Base-by-base conservation (phyloP, 2,329 filamentous ascomycete genomes). In the Talaromyces pinophilus region DNA sequence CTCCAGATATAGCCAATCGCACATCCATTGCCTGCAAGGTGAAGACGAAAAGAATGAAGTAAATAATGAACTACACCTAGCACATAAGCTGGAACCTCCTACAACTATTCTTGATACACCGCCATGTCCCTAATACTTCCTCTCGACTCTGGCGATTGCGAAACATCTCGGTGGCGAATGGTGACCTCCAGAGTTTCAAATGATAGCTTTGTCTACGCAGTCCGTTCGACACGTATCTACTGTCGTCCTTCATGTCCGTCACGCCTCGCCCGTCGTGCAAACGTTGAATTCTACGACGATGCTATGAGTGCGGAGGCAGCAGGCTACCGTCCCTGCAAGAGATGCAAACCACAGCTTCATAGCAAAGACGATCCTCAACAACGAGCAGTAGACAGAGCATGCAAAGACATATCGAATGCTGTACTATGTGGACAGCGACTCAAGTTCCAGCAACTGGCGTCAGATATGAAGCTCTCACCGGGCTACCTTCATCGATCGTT, bases 241-340 rank as follows among this genome's bases (percentile, higher is more conserved):
- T 87, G 85, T 71, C 81, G 84, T 1, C 84, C 85, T 1, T 84
- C 80, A 2, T 87, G 85, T 65, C 79, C 82, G 0, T 82, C 84
- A 3, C 83, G 87, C n/a, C 82, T 91, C 15, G 83, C 85, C 1
- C 79, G 82, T 1, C 80, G 85, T n/a, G 81, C 85, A 11, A 84
- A 52, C 5, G 80, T 91, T 38, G 76, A 78, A 38, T 87, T 86
- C 74, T 85, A 81, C 74, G 79, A 82, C 59, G 82, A 79, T 0
- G 73, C 81, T 0, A 69, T 73, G 1, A 77, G 83, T 66, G 86
- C 85, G 10, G 80, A 82, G 69, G 72, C 74, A 11, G 81, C 79
- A 17, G 85, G 85, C 0, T 87, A 83, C 70, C 78, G 84, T 44
- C 75, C 85, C 0, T 87, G 86, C 75, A 86, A 86, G 74, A 80